phyloP scores from a whole-genome alignment of 257 asterid species.

The Coffea canephora region DNA sequence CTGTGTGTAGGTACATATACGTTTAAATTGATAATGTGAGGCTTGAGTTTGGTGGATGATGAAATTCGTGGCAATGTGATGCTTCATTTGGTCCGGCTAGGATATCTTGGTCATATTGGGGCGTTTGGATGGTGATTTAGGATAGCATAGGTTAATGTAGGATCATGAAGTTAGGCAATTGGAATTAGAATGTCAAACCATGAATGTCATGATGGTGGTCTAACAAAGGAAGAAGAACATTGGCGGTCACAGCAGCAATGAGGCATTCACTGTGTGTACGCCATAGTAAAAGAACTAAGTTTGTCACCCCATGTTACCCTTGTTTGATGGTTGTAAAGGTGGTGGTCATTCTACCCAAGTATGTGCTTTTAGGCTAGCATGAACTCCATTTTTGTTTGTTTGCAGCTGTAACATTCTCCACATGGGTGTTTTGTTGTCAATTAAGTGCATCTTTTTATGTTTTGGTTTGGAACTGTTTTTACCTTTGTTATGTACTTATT shows the following conservation, averaged over 20 bases:
- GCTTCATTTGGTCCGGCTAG: neutral
- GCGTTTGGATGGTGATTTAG: neutral
- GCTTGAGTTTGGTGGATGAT: neutral
- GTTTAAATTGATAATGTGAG: no score
- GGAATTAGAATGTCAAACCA: neutral
- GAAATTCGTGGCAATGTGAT: neutral
- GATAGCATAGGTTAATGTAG: neutral
- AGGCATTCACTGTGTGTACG: neutral
- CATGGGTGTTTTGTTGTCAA: neutral
- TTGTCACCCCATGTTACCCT: neutral
- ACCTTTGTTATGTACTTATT: neutral
- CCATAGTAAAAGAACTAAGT: neutral
- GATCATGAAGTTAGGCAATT: no score
- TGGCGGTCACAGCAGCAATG: neutral
- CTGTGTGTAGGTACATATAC: neutral
- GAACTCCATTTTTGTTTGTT: neutral
- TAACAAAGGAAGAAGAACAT: neutral
- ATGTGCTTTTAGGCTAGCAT: neutral
- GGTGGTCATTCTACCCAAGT: neutral
- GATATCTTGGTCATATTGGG: neutral
- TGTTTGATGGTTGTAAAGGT: neutral
- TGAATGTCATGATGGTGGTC: neutral
- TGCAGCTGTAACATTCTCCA: neutral
- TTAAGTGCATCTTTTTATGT: neutral
- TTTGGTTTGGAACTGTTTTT: neutral